phyloP scores from a whole-genome alignment of 305 asterid species.

The Fraxinus sp. region DNA sequence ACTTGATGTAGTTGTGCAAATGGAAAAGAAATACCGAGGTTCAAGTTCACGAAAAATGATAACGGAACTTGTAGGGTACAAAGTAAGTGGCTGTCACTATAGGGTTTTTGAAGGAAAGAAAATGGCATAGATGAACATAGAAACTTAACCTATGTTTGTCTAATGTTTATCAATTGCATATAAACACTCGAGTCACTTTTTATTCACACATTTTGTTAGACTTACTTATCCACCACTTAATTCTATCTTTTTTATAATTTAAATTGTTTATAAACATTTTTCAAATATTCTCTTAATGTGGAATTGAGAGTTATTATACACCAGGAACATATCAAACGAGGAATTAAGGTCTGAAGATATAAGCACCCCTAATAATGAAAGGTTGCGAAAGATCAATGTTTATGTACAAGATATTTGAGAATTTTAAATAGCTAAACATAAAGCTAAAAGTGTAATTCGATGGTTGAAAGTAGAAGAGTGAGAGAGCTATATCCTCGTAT shows the following conservation, averaged over 20 bases:
- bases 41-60: background rate
- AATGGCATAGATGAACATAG: background rate
- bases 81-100: background rate
- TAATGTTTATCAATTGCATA: background rate
- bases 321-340: background rate
- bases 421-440: background rate
- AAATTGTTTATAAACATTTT: background rate
- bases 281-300: background rate
- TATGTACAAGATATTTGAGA: background rate
- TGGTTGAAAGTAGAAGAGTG: background rate
- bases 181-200: background rate
- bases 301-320: background rate
- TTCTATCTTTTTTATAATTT: background rate
- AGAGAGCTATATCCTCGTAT: background rate
- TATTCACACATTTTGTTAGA: background rate
- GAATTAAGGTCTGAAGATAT: background rate
- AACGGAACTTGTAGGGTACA: background rate
- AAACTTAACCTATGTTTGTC: background rate
- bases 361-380: background rate
- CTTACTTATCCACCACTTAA: background rate
- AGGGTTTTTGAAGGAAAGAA: background rate
- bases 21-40: background rate
- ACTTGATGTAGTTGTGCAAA: background rate
- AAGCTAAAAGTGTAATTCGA: background rate
- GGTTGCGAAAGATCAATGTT: background rate